A percentile compares a stretch with the other conserved stretches of the same genome.
These are phyloP conservation scores for Penicillium alfredii DNA, from an alignment of 495 filamentous ascomycete genomes.

Conservation along the genomic window DNA sequence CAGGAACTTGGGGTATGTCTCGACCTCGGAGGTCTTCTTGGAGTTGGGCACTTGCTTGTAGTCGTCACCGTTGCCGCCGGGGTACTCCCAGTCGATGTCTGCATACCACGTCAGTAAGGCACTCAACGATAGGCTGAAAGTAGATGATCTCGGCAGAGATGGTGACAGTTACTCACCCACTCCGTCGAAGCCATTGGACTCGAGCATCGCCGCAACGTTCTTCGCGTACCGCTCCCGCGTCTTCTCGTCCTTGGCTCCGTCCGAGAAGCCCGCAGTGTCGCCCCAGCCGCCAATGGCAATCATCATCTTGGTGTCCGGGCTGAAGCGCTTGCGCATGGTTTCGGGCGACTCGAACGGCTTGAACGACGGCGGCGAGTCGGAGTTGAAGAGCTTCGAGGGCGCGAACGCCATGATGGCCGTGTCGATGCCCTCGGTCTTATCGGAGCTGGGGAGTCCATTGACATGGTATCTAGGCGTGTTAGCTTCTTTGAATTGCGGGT, in stretches of 20 bases:
- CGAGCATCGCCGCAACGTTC: slow-evolving; percentile 59
- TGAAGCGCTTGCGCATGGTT: slow-evolving; percentile 52
- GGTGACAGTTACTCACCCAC: slow-evolving; percentile 33
- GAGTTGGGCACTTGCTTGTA: slow-evolving; percentile 65
- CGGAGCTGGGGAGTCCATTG: slow-evolving; percentile 18
- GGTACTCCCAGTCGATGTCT: slow-evolving; percentile 81
- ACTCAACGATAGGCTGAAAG: too few species aligned
- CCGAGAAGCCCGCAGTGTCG: slow-evolving; percentile 56
- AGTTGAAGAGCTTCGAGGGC: slow-evolving; percentile 54
- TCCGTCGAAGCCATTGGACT: slow-evolving; percentile 56
- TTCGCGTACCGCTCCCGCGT: slow-evolving; percentile 53
- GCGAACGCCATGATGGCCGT: slow-evolving; percentile 69
- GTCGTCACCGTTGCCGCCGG: slow-evolving; percentile 71
- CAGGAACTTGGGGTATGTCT: slow-evolving; percentile 59
- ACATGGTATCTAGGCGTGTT: slow-evolving; percentile 27
- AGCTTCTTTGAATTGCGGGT: not conserved
- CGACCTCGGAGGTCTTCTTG: slow-evolving; percentile 53
- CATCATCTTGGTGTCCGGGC: slow-evolving; percentile 55
- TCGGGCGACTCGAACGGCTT: slow-evolving; percentile 58
- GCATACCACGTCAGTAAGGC: too few species aligned
- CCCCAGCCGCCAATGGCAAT: slow-evolving; percentile 74
- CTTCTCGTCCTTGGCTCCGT: slow-evolving; percentile 48
- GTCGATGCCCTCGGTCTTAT: slow-evolving; percentile 27
- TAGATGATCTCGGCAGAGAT: too few species aligned
- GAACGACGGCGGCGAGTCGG: slow-evolving; percentile 35